Conservation (phyloP, 768 basidiomycete genomes). For the Phaeolepiota aurea region DNA sequence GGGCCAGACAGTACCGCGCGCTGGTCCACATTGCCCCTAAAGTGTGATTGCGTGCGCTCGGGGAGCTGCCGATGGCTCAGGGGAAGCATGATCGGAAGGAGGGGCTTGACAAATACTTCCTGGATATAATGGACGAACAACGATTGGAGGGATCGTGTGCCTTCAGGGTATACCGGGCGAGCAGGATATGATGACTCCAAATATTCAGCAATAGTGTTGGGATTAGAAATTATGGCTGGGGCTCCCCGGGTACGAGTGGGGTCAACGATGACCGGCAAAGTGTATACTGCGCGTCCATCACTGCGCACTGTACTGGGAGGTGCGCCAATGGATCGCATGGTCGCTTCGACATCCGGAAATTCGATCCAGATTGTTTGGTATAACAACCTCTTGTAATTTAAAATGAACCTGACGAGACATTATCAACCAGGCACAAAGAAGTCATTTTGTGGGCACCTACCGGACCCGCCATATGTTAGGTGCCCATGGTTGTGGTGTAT, state of each 20-base stretch:
- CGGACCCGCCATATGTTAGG: constrained; percentile 71
- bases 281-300: constrained; percentile 57
- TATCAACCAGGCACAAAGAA: neutral
- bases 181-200: constrained; percentile 63
- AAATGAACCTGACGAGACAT: constrained; percentile 40
- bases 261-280: constrained; percentile 64
- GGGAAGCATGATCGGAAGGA: constrained; percentile 65
- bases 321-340: constrained; percentile 49
- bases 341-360: constrained; percentile 58
- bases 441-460: constrained; percentile 19
- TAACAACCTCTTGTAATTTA: constrained; percentile 70
- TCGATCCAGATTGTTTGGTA: constrained; percentile 69
- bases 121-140: constrained; percentile 67
- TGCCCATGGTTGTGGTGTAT: constrained; percentile 61
- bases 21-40: constrained; percentile 19
- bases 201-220: constrained; percentile 61
- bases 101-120: constrained; percentile 54
- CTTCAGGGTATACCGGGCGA: constrained; percentile 63
- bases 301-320: constrained; percentile 43
- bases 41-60: constrained; percentile 44
- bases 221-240: constrained; percentile 50
- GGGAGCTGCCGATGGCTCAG: constrained; percentile 56
- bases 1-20: constrained; percentile 20
- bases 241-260: constrained; percentile 32
- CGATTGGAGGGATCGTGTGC: constrained; percentile 57